These are phyloP conservation scores for Perkinsela sp. DNA, from an alignment of 208 protist genomes.

Conservation along the genomic window DNA sequence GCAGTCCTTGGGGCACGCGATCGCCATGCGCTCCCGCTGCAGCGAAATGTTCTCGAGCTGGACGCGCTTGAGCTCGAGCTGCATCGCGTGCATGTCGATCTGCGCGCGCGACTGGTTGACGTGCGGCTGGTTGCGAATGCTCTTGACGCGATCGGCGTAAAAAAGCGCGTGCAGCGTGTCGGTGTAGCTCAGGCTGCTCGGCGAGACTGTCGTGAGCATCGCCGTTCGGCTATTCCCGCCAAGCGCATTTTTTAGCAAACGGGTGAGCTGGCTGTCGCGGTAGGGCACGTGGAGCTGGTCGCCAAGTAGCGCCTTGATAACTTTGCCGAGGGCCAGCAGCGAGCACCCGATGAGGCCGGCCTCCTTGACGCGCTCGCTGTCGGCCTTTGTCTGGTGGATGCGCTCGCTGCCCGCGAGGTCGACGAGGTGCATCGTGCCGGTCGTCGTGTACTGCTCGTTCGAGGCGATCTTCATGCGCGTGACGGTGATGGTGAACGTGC, in stretches of 20 bases:
- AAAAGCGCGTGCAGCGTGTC: conserved; percentile 63
- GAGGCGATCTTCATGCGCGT: conserved; percentile 21
- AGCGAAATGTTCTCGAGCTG: conserved; percentile 4
- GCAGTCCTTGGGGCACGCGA: not conserved
- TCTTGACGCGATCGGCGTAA: conserved; percentile 57
- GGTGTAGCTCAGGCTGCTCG: conserved; percentile 14
- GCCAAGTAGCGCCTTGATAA: conserved; percentile 50
- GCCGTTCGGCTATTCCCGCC: conserved; percentile 78
- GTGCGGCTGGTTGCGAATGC: conserved; percentile 50
- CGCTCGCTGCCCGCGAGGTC: conserved; percentile 68
- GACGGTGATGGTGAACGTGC: conserved; percentile 45
- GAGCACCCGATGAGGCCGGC: conserved; percentile 65
- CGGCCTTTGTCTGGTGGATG: conserved; percentile 64
- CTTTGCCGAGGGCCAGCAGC: conserved; percentile 46
- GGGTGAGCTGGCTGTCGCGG: conserved; percentile 74
- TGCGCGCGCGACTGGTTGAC: conserved; percentile 51
- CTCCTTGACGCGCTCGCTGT: conserved; percentile 68
- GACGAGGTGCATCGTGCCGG: conserved; percentile 54
- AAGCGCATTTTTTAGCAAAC: conserved; percentile 63
- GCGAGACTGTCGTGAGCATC: conserved; percentile 61
- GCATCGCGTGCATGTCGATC: conserved; percentile 16
- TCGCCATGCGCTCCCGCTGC: not conserved
- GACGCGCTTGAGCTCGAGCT: conserved; percentile 12
- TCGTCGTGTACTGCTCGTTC: conserved; percentile 2
- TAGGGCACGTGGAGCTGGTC: conserved; percentile 70